These are phyloP conservation scores for Lantana camara DNA, from an alignment of 257 asterid genomes.

Conservation along the genomic window DNA sequence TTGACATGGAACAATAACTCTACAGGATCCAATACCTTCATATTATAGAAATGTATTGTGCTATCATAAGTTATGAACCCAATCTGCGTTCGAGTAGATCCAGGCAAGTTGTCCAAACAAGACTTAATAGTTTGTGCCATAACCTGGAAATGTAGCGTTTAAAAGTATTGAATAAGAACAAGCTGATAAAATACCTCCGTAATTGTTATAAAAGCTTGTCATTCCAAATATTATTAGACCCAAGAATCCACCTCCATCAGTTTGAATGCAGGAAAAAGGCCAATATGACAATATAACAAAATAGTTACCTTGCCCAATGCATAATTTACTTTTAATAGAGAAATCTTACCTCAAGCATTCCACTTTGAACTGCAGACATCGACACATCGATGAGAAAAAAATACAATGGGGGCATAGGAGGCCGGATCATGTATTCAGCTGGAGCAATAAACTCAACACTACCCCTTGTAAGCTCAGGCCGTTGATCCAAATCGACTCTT, in stretches of 20 bases:
- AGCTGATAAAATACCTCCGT: conserved; percentile 21
- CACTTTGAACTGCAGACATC: conserved; percentile 78
- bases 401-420: conserved; percentile 85
- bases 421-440: conserved; percentile 87
- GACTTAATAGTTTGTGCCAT: conserved; percentile 87
- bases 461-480: conserved; percentile 88
- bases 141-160: conserved; percentile 52
- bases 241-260: conserved; percentile 5
- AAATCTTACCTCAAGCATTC: conserved; percentile 84
- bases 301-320: not conserved
- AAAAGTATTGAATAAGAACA: conserved; percentile 6
- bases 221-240: conserved; percentile 7
- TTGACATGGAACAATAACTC: conserved; percentile 24
- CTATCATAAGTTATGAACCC: conserved; percentile 97
- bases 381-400: conserved; percentile 94
- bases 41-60: conserved; percentile 89
- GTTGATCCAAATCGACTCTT: conserved; percentile 79
- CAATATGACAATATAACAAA: conserved; percentile 6
- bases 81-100: conserved; percentile 89
- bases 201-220: conserved; percentile 11
- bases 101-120: conserved; percentile 89
- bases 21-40: conserved; percentile 65
- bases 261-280: conserved; percentile 15
- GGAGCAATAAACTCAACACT: conserved; percentile 87
- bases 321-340: not conserved